Percentiles rank a stretch among this genome's conserved stretches.
phyloP scores from a whole-genome alignment of 495 filamentous ascomycete species.

The Terfezia claveryi region DNA sequence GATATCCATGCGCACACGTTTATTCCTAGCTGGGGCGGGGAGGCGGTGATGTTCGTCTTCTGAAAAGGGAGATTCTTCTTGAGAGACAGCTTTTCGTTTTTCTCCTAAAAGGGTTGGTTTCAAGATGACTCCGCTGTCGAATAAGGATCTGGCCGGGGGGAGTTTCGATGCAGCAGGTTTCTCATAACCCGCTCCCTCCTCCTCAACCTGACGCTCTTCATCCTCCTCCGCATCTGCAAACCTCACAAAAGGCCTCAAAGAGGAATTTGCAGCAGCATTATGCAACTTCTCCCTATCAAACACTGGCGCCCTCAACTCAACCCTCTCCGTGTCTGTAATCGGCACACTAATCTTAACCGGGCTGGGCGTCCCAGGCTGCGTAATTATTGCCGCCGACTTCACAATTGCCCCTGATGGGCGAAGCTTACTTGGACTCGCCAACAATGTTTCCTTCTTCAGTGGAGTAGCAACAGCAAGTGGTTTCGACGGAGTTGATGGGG shows the following conservation, averaged over 20 bases:
- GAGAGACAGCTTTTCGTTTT: too few relatives aligned
- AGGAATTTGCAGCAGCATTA: conserved; percentile 1
- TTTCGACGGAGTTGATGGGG: neutral
- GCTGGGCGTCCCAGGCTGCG: neutral
- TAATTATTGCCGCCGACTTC: neutral
- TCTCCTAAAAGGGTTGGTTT: too few relatives aligned
- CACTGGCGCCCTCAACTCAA: neutral
- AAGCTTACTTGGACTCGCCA: neutral
- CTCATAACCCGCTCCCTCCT: conserved; percentile 4
- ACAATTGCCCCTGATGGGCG: neutral
- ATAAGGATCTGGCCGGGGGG: too few relatives aligned
- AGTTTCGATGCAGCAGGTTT: neutral
- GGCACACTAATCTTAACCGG: conserved; percentile 1
- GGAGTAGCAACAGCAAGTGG: conserved; percentile 1
- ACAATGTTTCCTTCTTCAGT: neutral
- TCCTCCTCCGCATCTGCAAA: conserved; percentile 1
- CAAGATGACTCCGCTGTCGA: too few relatives aligned
- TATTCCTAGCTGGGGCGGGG: neutral
- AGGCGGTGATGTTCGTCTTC: too few relatives aligned
- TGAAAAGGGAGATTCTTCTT: too few relatives aligned
- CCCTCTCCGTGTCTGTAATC: neutral
- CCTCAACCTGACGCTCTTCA: neutral
- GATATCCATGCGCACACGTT: neutral
- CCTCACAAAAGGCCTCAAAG: neutral
- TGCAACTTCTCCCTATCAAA: conserved; percentile 4